Conservation (phyloP, 1,139 yeast genomes). For the Scheffersomyces parashehatae region DNA sequence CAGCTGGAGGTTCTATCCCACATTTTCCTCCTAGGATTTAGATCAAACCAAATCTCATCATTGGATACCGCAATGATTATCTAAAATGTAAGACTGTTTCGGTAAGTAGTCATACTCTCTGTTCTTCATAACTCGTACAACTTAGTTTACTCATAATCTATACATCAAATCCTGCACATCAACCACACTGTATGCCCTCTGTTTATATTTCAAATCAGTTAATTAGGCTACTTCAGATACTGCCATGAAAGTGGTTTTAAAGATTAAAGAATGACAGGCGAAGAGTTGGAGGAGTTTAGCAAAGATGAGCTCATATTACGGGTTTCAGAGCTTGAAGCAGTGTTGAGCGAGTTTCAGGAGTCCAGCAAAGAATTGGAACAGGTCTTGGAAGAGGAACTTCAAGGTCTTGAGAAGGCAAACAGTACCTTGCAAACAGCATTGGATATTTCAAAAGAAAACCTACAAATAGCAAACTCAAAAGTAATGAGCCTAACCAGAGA, state of each 20-base stretch:
- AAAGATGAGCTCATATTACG: conserved; percentile 30
- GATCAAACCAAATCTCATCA: no score
- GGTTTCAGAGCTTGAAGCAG: conserved; percentile 38
- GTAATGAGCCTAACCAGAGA: conserved; percentile 20
- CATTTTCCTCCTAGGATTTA: neutral
- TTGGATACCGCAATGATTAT: no score
- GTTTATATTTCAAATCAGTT: no score
- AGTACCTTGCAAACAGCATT: conserved; percentile 15
- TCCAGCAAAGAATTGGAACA: conserved; percentile 45
- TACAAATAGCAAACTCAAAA: conserved; percentile 13
- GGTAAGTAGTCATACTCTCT: no score
- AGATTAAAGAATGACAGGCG: no score
- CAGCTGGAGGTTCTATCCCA: neutral
- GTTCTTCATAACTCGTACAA: no score
- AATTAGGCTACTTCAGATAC: no score
- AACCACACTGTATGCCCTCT: no score
- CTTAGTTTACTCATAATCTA: no score
- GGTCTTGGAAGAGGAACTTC: conserved; percentile 46
- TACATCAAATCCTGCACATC: no score
- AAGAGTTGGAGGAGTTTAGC: conserved; percentile 17
- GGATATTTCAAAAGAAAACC: conserved; percentile 15
- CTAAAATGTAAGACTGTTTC: no score
- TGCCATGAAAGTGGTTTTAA: no score
- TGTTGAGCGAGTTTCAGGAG: conserved; percentile 42
- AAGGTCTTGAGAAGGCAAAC: conserved; percentile 31